Evolutionary conservation across 495 filamentous ascomycete genomes (phyloP), one percentile per base, ranked within the genome.

Genomic region (Penicillium ochrochloron): DNA sequence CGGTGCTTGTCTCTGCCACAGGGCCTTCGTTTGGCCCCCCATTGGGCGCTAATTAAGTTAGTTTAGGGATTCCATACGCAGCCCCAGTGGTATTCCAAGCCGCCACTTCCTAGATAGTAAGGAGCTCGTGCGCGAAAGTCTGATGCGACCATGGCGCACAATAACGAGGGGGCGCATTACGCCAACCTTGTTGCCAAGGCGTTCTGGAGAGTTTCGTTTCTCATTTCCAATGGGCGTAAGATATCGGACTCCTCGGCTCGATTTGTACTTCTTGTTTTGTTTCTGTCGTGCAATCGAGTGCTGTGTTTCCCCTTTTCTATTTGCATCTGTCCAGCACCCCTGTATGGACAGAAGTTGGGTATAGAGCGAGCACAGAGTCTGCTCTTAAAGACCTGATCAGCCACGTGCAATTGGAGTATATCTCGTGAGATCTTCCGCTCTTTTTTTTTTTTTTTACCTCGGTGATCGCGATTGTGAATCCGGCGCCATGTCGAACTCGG

Each of bases 51-150:
- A 48, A n/a, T 48, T 25, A 23, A 48, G 11, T 48, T 48, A 48
- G 44, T 25, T 48, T 33, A 6, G 8, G 2, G 5, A 33, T 5
- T 33, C 31, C 19, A 17, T 48, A 21, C n/a, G 9, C 11, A 44
- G n/a, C 44, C 19, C 44, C 44, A 12, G 21, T 23, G 44, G 19
- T 42, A 23, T 23, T 25, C 39, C 25, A 29, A 59, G 33, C 55
- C 61, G 25, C 57, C 57, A 55, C 12, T 17, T 14, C 59, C 64
- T 2, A 59, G 53, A 60, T 50, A 63, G 64, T 59, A 29, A 66
- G 27, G 54, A 59, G 59, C 56, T 66, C 64, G 60, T 65, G 63
- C 64, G 60, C 25, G 53, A 25, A 54, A 56, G 21, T n/a, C 17
- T 53, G 59, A 52, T 58, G 17, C 29, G 54, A 54, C 48, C 51